A percentile compares a stretch with the other conserved stretches of the same genome.
Conservation (phyloP, 2,329 filamentous ascomycete genomes). For the Verticillium tricorpus region DNA sequence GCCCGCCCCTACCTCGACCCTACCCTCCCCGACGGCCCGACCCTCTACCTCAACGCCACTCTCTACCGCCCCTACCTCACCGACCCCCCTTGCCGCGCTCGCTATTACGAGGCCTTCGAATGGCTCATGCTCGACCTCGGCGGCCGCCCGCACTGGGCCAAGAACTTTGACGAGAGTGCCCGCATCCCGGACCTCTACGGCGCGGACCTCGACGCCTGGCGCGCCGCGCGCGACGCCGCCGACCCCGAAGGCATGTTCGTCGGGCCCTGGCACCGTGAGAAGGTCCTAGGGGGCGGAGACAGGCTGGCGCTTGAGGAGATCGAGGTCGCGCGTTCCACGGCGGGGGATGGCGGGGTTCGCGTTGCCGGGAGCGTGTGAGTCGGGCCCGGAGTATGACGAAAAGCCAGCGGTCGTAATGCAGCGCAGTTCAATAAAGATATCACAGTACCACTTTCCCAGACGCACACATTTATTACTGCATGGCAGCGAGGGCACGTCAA, state of each 20-base stretch:
- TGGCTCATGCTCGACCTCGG: conserved; percentile 84
- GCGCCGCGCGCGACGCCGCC: conserved; percentile 61
- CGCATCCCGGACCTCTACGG: conserved; percentile 68
- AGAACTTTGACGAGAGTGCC: conserved; percentile 70
- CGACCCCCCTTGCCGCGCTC: conserved; percentile 69
- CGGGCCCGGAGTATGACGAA: too few species aligned
- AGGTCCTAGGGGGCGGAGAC: conserved; percentile 44
- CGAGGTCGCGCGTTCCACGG: conserved; percentile 15
- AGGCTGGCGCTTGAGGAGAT: conserved; percentile 31
- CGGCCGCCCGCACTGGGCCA: conserved; percentile 85
- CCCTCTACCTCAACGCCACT: conserved; percentile 85
- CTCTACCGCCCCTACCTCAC: conserved; percentile 77
- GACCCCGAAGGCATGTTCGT: conserved; percentile 85
- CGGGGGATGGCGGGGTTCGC: conserved; percentile 4
- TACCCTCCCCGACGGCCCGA: conserved; percentile 62
- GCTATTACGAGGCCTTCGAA: conserved; percentile 88
- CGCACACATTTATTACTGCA: too few species aligned
- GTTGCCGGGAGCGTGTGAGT: background rate
- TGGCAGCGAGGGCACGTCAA: too few species aligned
- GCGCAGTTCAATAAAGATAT: too few species aligned
- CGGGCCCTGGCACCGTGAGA: conserved; percentile 81
- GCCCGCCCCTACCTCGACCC: conserved; percentile 60
- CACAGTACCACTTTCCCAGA: too few species aligned
- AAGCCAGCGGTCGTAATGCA: too few species aligned
- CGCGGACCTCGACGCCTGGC: conserved; percentile 60